phyloP scores from a whole-genome alignment of 208 protist species.

The Trichomonas gallinae region DNA sequence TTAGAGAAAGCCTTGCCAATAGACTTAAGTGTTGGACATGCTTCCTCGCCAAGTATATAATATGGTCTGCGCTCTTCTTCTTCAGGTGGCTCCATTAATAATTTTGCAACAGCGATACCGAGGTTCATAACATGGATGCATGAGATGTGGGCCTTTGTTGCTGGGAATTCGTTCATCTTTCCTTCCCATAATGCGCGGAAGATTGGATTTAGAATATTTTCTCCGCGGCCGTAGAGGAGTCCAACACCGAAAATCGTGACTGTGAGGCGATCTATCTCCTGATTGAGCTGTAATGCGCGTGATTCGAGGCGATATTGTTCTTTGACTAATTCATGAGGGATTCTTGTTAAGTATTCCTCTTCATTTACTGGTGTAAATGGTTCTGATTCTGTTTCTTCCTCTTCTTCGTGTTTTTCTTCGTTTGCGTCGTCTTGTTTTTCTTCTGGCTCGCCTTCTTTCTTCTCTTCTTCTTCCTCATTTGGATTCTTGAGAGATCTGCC shows the following conservation, averaged over 20 bases:
- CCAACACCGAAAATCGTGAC: slow-evolving; percentile 3
- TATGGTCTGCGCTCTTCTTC: not conserved
- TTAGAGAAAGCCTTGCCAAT: not conserved
- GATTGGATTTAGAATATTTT: not conserved
- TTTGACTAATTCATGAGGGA: not conserved
- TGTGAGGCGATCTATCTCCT: not conserved
- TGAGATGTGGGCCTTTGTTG: not conserved
- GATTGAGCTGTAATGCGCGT: not conserved
- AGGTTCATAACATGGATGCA: slow-evolving; percentile 11
- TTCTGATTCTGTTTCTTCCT: not conserved
- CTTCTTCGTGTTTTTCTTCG: not conserved
- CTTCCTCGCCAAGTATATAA: not conserved
- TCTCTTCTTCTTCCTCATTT: not conserved
- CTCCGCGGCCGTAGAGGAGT: not conserved
- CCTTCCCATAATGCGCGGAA: not conserved
- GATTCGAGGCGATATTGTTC: slow-evolving; percentile 12
- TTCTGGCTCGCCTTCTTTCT: not conserved
- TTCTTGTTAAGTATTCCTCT: not conserved
- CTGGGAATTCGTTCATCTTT: not conserved
- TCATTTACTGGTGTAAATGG: not conserved
- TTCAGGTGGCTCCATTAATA: not conserved
- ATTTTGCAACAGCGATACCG: not conserved
- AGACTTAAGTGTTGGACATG: not conserved
- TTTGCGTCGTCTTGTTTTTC: not conserved
- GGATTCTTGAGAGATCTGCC: not conserved